Evolutionary conservation across 1,284 basidiomycete genomes (phyloP), one percentile per base, ranked within the genome.

Genomic region (Puccinia coronata): DNA sequence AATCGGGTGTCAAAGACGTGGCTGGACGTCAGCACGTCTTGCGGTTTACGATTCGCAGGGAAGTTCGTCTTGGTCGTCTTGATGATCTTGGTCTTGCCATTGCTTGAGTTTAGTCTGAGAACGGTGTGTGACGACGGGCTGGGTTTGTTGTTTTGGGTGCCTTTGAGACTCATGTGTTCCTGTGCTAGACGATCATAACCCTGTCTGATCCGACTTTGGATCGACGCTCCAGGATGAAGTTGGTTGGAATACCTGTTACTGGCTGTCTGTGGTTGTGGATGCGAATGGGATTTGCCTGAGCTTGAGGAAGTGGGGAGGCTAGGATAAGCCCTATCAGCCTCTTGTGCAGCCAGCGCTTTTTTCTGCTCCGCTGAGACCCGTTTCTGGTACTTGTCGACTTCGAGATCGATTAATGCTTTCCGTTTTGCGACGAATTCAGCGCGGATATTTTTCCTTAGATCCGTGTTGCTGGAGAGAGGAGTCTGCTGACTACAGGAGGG

Each of bases 261-360:
- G 28, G 70, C 4, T 53, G 43, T n/a, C 14, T 72, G 31, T 53
- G 28, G 70, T 36, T 20, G 39, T 20, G 8, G 65, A 25, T 49
- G 18, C 4, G 39, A 43, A 34, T 59, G 57, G n/a, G 57, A 34
- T 51, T 53, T 51, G 23, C 36, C 16, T 55, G 51, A 55, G 39
- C 16, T 31, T 9, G 51, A 36, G 11, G 51, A 39, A 23, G 39
- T 59, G 11, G 71, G 71, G 16, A 74, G 53, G 59, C 51, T 74
- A 41, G 71, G 71, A 59, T 57, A 74, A n/a, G 49, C 51, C 20
- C 55, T 9, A 36, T 74, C 71, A 74, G 71, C 71, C n/a, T 74
- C 55, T 14, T 36, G 53, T 51, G 49, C 49, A 41, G 71, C 71
- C 43, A 36, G 53, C 28, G 53, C 71, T 59, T 59, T 36, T 74